Percentiles rank a stretch among this genome's conserved stretches.
Evolutionary conservation across 2,329 filamentous ascomycete species (phyloP).

Genomic region (Rutstroemia sp.): DNA sequence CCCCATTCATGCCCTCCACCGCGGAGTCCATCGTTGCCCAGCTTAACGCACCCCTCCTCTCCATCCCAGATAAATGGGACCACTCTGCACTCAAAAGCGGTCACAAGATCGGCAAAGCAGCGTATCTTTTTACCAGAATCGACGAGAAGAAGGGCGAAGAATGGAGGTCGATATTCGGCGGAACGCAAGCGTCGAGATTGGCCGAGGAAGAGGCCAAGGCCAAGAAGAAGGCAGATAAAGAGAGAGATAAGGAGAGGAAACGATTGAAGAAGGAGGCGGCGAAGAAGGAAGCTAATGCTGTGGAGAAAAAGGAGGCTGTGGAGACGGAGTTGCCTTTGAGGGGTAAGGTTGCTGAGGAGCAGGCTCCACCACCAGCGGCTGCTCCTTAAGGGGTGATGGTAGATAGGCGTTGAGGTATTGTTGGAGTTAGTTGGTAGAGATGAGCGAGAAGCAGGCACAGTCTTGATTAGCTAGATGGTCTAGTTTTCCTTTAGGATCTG

Average conservation of each 20-base stretch:
- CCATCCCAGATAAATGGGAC: slow-evolving; percentile 62
- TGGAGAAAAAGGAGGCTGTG: slow-evolving; percentile 21
- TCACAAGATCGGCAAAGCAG: slow-evolving; percentile 74
- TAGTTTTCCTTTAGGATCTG: no score
- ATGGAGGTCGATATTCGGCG: slow-evolving; percentile 72
- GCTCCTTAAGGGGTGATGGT: slow-evolving; percentile 17
- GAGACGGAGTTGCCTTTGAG: slow-evolving; percentile 22
- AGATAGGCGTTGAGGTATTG: slow-evolving; percentile 9
- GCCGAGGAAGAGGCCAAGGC: slow-evolving; percentile 59
- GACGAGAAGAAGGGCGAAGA: slow-evolving; percentile 74
- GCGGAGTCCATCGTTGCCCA: slow-evolving; percentile 69
- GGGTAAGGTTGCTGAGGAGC: slow-evolving; percentile 26
- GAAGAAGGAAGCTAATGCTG: slow-evolving; percentile 26
- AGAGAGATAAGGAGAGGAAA: slow-evolving; percentile 37
- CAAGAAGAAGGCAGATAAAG: slow-evolving; percentile 31
- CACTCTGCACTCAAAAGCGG: slow-evolving; percentile 57
- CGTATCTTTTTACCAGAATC: slow-evolving; percentile 76
- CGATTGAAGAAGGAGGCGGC: slow-evolving; percentile 36
- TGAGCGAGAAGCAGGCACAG: no score
- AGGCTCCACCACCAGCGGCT: slow-evolving; percentile 28
- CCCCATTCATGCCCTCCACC: slow-evolving; percentile 81
- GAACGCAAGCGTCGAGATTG: slow-evolving; percentile 56
- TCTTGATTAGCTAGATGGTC: no score
- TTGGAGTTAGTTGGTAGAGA: slow-evolving; percentile 13
- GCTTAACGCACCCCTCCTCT: slow-evolving; percentile 50